These are phyloP conservation scores for Teunomyces kruisii DNA, from an alignment of 805 yeast genomes.

Conservation along the genomic window DNA sequence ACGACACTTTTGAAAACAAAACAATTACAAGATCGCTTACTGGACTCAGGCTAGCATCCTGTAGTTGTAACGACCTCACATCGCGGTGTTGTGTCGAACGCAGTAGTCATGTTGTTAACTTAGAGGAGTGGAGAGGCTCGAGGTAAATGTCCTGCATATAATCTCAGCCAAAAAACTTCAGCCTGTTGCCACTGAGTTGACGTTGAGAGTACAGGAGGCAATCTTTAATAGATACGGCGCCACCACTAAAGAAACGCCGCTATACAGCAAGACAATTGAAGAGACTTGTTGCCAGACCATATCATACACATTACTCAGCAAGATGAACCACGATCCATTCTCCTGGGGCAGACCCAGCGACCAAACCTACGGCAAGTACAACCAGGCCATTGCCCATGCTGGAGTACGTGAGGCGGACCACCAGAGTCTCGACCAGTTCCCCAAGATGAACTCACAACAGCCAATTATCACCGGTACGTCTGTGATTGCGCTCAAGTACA, in stretches of 20 bases:
- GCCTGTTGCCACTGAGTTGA: no score
- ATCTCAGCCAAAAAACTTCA: no score
- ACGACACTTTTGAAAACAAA: no score
- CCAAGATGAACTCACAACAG: constrained; percentile 83
- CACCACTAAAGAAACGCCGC: not conserved
- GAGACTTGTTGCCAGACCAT: not conserved
- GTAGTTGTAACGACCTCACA: no score
- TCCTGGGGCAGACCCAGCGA: constrained; percentile 95
- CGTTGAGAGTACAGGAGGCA: no score
- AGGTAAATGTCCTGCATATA: constrained; percentile 4
- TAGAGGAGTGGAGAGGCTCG: no score
- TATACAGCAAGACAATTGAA: not conserved
- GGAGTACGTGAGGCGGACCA: constrained; percentile 18
- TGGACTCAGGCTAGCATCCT: no score
- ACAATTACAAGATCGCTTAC: no score
- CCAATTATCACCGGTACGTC: constrained; percentile 97
- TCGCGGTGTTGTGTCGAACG: no score
- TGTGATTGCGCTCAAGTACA: constrained; percentile 85
- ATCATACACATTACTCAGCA: not conserved
- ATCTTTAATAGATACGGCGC: no score
- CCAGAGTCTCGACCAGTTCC: constrained; percentile 38
- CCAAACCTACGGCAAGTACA: constrained; percentile 78
- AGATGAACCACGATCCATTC: constrained; percentile 93
- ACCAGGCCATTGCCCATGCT: constrained; percentile 70
- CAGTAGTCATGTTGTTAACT: no score